phyloP scores from a whole-genome alignment of 495 filamentous ascomycete genomes.

The Aspergillus nidulans region DNA sequence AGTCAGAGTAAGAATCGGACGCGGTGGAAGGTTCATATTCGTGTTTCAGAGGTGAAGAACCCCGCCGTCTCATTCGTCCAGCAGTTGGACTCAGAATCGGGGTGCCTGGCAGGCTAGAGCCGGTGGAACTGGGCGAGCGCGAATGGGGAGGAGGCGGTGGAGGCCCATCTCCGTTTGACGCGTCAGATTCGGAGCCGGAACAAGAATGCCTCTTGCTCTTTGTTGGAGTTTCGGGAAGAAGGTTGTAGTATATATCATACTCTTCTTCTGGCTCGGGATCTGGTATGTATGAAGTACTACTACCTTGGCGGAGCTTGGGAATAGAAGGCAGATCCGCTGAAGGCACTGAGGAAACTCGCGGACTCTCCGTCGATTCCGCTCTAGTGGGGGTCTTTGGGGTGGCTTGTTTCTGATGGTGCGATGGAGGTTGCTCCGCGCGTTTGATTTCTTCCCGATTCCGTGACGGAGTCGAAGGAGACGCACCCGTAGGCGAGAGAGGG shows the following conservation, averaged over 20 bases:
- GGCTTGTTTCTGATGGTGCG: constrained; percentile 23
- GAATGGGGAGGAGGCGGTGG: constrained; percentile 52
- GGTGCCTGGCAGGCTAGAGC: constrained; percentile 46
- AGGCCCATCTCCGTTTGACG: constrained; percentile 33
- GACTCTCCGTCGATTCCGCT: constrained; percentile 23
- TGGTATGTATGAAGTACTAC: constrained; percentile 35
- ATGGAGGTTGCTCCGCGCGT: constrained; percentile 10
- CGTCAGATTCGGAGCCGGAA: constrained; percentile 25
- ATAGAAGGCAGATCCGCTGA: constrained; percentile 54
- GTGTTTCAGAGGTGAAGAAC: constrained; percentile 93
- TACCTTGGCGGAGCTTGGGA: constrained; percentile 47
- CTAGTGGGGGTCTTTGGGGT: constrained; percentile 21
- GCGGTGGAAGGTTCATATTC: constrained; percentile 92
- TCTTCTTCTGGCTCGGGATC: constrained; percentile 31
- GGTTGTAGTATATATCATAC: constrained; percentile 29
- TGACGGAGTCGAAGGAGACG: constrained; percentile 10
- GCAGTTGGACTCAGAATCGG: constrained; percentile 44
- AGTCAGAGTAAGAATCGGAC: constrained; percentile 52
- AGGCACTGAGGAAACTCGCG: constrained; percentile 54
- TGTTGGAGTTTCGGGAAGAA: constrained; percentile 32
- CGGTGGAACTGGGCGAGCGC: constrained; percentile 42
- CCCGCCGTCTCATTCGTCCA: constrained; percentile 56
- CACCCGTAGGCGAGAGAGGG: constrained; percentile 18
- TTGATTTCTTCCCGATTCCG: constrained; percentile 25
- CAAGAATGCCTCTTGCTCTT: constrained; percentile 28